Evolutionary conservation across 2,329 filamentous ascomycete species (phyloP).

Genomic region (Shiraia sp.): DNA sequence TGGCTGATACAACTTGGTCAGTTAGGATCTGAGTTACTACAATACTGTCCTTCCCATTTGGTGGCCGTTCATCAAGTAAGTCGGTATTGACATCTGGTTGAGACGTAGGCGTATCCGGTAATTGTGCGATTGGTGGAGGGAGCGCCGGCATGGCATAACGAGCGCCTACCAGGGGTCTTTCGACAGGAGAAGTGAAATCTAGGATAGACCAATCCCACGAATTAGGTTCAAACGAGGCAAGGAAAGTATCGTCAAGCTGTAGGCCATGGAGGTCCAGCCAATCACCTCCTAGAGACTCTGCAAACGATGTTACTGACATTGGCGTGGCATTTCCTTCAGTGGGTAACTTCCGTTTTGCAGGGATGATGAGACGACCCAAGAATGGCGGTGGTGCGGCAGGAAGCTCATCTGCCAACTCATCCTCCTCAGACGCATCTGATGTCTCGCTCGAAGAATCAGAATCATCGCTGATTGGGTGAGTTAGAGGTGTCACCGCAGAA

Average conservation of each 20-base stretch:
- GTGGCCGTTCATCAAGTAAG: conserved; percentile 29
- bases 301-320: conserved; percentile 40
- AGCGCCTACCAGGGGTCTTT: conserved; percentile 17
- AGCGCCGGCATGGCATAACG: conserved; percentile 37
- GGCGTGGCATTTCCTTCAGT: conserved; percentile 43
- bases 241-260: conserved; percentile 32
- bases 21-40: conserved; percentile 72
- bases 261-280: conserved; percentile 28
- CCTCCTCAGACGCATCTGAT: conserved; percentile 27
- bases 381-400: conserved; percentile 18
- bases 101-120: conserved; percentile 41
- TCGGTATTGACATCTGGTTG: conserved; percentile 33
- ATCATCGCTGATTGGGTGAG: conserved; percentile 24
- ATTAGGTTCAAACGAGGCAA: conserved; percentile 37
- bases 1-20: conserved; percentile 66
- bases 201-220: conserved; percentile 44
- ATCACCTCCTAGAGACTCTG: conserved; percentile 38
- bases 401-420: conserved; percentile 16
- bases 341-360: conserved; percentile 38
- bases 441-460: conserved; percentile 33
- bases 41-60: conserved; percentile 63
- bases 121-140: conserved; percentile 23
- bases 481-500: conserved; percentile 19
- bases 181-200: conserved; percentile 31
- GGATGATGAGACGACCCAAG: conserved; percentile 19